phyloP scores from a whole-genome alignment of 352 stramenopile genomes.

The Elongisporangium prolatum region DNA sequence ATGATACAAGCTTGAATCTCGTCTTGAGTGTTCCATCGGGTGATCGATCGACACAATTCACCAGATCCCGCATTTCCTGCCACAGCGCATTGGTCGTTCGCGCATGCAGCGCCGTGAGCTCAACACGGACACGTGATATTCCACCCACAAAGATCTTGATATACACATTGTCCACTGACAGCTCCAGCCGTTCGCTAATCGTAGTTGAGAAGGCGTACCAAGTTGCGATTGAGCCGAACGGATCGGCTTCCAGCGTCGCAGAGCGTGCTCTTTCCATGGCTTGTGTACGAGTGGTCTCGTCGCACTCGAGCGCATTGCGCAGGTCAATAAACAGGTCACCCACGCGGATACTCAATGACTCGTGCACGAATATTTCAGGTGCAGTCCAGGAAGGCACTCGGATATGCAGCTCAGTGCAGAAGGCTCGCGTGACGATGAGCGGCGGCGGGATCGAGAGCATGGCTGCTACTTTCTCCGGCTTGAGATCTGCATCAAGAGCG shows the following conservation, averaged over 20 bases:
- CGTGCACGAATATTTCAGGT: constrained; percentile 48
- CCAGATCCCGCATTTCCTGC: constrained; percentile 61
- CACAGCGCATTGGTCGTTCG: constrained; percentile 60
- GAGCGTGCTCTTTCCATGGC: constrained; percentile 25
- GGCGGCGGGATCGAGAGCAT: constrained; percentile 33
- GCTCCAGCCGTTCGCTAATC: constrained; percentile 42
- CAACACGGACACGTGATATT: constrained; percentile 27
- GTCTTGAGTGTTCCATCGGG: constrained; percentile 60
- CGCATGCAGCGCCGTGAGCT: constrained; percentile 36
- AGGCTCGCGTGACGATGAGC: constrained; percentile 47
- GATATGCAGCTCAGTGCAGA: constrained; percentile 47
- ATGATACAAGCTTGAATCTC: constrained; percentile 60
- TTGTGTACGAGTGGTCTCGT: constrained; percentile 26
- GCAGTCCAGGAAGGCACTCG: constrained; percentile 55
- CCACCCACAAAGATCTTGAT: constrained; percentile 45
- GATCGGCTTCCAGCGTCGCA: constrained; percentile 44
- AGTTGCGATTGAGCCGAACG: constrained; percentile 53
- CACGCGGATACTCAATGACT: constrained; percentile 39
- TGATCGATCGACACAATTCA: constrained; percentile 47
- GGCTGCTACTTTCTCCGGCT: constrained; percentile 50
- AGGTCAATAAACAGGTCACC: constrained; percentile 51
- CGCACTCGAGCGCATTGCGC: constrained; percentile 40
- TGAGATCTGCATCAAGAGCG: constrained; percentile 32
- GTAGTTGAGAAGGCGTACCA: constrained; percentile 54
- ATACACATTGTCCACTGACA: constrained; percentile 44